Evolutionary conservation across 495 filamentous ascomycete species (phyloP), one percentile per base, ranked within the genome.

Genomic region (Staphylotrichum longicolle): DNA sequence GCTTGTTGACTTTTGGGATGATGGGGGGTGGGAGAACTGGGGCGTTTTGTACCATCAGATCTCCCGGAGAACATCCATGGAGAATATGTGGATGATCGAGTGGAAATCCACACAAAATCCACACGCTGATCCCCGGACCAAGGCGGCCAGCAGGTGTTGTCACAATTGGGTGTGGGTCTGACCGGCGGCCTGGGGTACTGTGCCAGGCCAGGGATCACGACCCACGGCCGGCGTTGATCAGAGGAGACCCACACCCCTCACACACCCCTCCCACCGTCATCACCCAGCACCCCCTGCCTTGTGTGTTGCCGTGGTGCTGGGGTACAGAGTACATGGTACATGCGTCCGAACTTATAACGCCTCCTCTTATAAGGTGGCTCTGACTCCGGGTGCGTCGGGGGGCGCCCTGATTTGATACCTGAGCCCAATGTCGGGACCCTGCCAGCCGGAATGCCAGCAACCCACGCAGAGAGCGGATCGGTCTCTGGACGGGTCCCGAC

Each of bases 121-220:
- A 61, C 58, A 68, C 66, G 72, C 59, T 68, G 73, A 79, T 78
- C 77, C 77, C 75, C 78, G 77, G 74, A 74, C 65, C 71, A 70
- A 66, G 70, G 65, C 66, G 61, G 65, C 67, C 68, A 70, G 63
- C 64, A 54, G 63, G 60, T 66, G 57, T 61, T 77, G 77, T 79
- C 74, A 78, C 75, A 78, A 77, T 75, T 74, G 67, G 69, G 72
- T 66, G 78, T 80, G 78, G 78, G 78, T 75, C 77, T 63, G 63
- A 65, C 69, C 48, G 65, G 71, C 64, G 68, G 71, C 60, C 67
- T 52, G 67, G 62, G 71, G 68, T 70, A 66, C 66, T 68, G 74
- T 78, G 76, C 72, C 75, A 78, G 75, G 70, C 70, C 76, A 77
- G 76, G 74, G 74, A 77, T 70, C 72, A 75, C 65, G 72, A 69